A percentile compares a stretch with the other conserved stretches of the same genome.
Conservation (phyloP, 228 moss, liverwort and hornwort genomes). For the Sphagnum fallax region DNA sequence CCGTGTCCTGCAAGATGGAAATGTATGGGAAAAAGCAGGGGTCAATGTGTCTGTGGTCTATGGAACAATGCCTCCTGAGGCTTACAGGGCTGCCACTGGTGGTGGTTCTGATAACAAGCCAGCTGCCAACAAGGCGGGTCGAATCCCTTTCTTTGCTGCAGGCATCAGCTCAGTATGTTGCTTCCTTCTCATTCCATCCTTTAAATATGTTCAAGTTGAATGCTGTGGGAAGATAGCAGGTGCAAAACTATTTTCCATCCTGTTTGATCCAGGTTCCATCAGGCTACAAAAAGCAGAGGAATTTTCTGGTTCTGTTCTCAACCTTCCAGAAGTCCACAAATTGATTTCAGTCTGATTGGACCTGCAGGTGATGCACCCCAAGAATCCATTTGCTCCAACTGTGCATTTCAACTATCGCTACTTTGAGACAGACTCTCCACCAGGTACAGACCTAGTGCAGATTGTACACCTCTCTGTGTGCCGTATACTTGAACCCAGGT, state of each 20-base stretch:
- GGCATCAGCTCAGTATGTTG: conserved; percentile 88
- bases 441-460: conserved; percentile 34
- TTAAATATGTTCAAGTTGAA: no score
- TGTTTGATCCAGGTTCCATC: no score
- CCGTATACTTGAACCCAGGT: no score
- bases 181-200: background rate
- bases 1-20: conserved; percentile 92
- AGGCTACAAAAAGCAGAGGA: no score
- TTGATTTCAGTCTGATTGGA: no score
- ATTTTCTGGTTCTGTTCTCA: no score
- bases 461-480: no score
- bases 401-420: conserved; percentile 98
- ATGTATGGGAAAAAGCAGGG: conserved; percentile 94
- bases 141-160: conserved; percentile 96
- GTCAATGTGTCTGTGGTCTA: conserved; percentile 97
- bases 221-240: no score
- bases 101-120: conserved; percentile 34
- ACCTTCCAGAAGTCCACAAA: no score
- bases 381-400: conserved; percentile 92
- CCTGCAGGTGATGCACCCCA: conserved; percentile 93
- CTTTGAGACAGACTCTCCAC: conserved; percentile 92
- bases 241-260: no score
- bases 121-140: conserved; percentile 69
- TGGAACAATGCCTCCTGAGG: conserved; percentile 98
- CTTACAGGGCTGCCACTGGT: conserved; percentile 93